Percentiles rank a stretch among this genome's conserved stretches.
Evolutionary conservation across 2,329 filamentous ascomycete genomes (phyloP).

Genomic region (Neospermospora avenae): DNA sequence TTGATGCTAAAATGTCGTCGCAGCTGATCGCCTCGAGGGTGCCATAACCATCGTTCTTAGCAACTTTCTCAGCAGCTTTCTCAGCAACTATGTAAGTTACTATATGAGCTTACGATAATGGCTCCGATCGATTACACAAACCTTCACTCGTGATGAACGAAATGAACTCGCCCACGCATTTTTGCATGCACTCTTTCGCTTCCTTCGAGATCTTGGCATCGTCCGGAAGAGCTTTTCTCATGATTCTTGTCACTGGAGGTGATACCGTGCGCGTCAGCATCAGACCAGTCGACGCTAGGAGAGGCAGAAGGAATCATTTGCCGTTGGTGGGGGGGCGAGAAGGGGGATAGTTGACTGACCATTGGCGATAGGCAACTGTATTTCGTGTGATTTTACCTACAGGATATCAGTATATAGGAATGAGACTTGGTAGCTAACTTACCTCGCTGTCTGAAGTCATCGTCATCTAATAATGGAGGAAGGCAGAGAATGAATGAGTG

Average conservation of each 20-base stretch:
- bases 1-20: conserved; percentile 97
- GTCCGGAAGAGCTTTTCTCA: conserved; percentile 96
- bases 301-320: conserved; percentile 44
- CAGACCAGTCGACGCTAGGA: conserved; percentile 41
- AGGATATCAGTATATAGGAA: not conserved
- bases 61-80: conserved; percentile 55
- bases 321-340: conserved; percentile 44
- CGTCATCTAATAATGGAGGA: too few relatives aligned
- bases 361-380: conserved; percentile 99
- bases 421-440: too few relatives aligned
- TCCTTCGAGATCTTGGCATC: conserved; percentile 99
- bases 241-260: conserved; percentile 96
- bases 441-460: too few relatives aligned
- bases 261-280: conserved; percentile 95
- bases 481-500: too few relatives aligned
- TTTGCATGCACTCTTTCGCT: conserved; percentile 99
- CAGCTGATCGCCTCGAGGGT: conserved; percentile 99
- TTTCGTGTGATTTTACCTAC: conserved; percentile 81
- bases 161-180: conserved; percentile 99
- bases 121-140: conserved; percentile 44
- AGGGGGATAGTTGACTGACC: conserved; percentile 73
- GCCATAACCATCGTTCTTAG: conserved; percentile 98
- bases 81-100: conserved; percentile 23
- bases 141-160: conserved; percentile 99
- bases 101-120: conserved; percentile 20